Base-by-base conservation (phyloP, 176 grass and related monocot species). In the Triticum turgidum region DNA sequence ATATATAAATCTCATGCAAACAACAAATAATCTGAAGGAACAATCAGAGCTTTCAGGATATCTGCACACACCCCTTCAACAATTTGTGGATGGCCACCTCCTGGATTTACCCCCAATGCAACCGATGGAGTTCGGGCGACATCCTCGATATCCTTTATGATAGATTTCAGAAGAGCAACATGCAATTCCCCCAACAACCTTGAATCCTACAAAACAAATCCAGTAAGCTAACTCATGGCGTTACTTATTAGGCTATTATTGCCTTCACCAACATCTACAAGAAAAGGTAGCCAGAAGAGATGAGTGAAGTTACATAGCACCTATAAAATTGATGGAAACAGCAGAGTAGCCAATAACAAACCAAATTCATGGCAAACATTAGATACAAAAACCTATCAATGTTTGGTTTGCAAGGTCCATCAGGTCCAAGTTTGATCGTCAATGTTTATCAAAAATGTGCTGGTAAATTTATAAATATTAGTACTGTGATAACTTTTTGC, bases 71-170 rank as follows among this genome's bases (percentile, higher is more conserved):
- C 97, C 94, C 93, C 93, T 86, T 98, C 92, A 86, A 98, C 92
- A 89, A 98, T 91, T 51, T 94, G 92, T 62, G 92, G 91, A 92
- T 96, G 94, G 29, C 94, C 92, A 73, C 94, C 97, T 82, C 88
- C 88, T 78, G 94, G 90, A 91, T 94, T 98, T 72, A 85, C 87
- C 9, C 90, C 97, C 59, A 95, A 71, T 49, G 90, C 77, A 77
- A 88, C 81, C 34, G 92, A 87, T 8, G 90, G 92, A 65, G 76
- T 86, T 85, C 85, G 93, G 32, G 93, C 90, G 69, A 98, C 90
- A 80, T 98, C 94, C 80, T 98, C 94, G 11, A 98, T 98, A 78
- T 98, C 97, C 85, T 99, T 99, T 85, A 99, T 92, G 38, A 96
- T 94, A 64, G 90, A 88, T 96, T 89, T 99, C 73, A 99, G 91